Base-by-base conservation (phyloP, 1,139 yeast species). In the Kurtzmaniella quercitrusa region DNA sequence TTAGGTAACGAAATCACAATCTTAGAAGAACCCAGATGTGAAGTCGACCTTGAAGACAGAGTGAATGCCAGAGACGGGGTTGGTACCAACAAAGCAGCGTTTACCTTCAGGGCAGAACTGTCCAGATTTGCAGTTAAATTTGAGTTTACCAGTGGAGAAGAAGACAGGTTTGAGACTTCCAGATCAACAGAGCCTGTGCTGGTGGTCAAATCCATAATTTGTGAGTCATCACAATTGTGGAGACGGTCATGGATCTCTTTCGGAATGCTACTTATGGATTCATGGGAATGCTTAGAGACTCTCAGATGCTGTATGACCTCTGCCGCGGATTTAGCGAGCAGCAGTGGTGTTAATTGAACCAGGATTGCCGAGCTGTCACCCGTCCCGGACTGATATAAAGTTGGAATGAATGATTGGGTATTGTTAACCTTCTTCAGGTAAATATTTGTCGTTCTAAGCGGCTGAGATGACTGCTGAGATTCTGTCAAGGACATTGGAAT, bases 391-490 rank as follows among this genome's bases (percentile, higher is more conserved):
- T 30, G 16, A 14, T 30, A 30, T 9, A 42, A 42, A 23, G 50
- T 46, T 8, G 65, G 65, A 19, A 61, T 49, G 43, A 62, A 62
- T 2, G 56, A 49, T 1, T 64, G 64, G 19, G 22, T 20, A 34
- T 56, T 55, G 37, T 56, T 57, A 18, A 60, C 56, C 37, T 55
- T 50, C 7, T 45, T 42, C 50, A 50, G 48, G 42, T 60, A 61
- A 3, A 59, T 52, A 45, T 61, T 61, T 17, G 36, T 33, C 14
- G 26, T 33, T 12, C 20, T 19, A 12, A 11, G 16, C 8, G 21
- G 21, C 18, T 15, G 18, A 33, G 36, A 15, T 3, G 20, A 5
- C 30, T n/a, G n/a, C n/a, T 11, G 30, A 9, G 30, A 26, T 11
- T 26, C 30, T 26, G 30, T 11, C 9, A 26, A 26, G 5, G 30